Evolutionary conservation across 345 rosid species (phyloP).

Genomic region (Brassica juncea): DNA sequence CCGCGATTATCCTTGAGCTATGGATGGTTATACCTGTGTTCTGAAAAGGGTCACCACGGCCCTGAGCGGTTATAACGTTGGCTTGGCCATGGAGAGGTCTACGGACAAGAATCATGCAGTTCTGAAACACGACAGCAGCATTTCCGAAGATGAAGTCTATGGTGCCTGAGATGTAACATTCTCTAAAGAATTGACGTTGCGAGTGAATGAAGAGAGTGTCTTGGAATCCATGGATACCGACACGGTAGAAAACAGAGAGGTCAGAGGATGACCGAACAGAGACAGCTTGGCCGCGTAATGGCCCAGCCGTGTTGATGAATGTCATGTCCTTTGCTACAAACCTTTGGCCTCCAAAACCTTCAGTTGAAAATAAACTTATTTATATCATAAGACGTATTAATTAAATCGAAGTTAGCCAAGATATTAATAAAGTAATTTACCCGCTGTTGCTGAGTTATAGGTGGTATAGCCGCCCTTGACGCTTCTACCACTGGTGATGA

Average conservation of each 20-base stretch:
- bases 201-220: slow-evolving; percentile 85
- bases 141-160: slow-evolving; percentile 87
- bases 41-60: slow-evolving; percentile 68
- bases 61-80: slow-evolving; percentile 75
- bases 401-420: background rate
- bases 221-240: slow-evolving; percentile 75
- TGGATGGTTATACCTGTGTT: slow-evolving; percentile 80
- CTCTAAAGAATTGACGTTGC: slow-evolving; percentile 77
- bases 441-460: slow-evolving; percentile 79
- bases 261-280: slow-evolving; percentile 85
- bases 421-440: slow-evolving; percentile 29
- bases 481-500: slow-evolving; percentile 72
- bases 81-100: slow-evolving; percentile 65
- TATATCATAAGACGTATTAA: background rate
- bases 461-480: slow-evolving; percentile 73
- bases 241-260: slow-evolving; percentile 78
- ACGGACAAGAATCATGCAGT: slow-evolving; percentile 56
- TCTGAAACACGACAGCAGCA: slow-evolving; percentile 83
- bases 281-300: slow-evolving; percentile 75
- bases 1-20: slow-evolving; percentile 56
- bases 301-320: slow-evolving; percentile 74
- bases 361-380: background rate
- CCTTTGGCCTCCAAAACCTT: slow-evolving; percentile 41
- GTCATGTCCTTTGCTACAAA: slow-evolving; percentile 72
- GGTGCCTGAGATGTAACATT: slow-evolving; percentile 81